Conservation (phyloP, 176 grass and related monocot species). For the Thalia dealbata region DNA sequence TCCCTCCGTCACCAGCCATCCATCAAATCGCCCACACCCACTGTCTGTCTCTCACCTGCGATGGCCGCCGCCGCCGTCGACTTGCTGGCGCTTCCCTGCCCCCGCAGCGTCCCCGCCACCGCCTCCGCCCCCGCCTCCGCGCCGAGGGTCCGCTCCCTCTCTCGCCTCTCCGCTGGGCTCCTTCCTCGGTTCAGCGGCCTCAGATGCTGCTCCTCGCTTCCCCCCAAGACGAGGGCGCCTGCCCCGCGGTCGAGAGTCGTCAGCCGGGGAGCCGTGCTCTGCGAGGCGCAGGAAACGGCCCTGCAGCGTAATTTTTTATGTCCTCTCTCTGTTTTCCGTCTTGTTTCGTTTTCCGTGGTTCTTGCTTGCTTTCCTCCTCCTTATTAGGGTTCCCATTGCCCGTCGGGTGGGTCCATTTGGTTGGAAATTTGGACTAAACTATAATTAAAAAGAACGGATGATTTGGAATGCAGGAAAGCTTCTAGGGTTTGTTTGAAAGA, state of each 20-base stretch:
- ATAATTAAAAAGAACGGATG: neutral
- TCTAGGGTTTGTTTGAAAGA: neutral
- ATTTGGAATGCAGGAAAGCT: neutral
- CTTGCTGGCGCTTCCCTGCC: neutral
- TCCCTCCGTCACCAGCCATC: neutral
- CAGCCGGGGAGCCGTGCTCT: neutral
- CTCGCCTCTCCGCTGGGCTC: too few species aligned
- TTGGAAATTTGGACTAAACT: neutral
- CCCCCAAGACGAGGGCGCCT: neutral
- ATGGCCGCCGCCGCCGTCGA: constrained; percentile 1
- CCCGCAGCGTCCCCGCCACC: neutral
- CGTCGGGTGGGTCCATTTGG: neutral
- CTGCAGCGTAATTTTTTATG: neutral
- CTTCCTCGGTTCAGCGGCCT: constrained; percentile 5
- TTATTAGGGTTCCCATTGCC: neutral
- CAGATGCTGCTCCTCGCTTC: neutral
- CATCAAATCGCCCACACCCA: neutral
- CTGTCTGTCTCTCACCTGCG: neutral
- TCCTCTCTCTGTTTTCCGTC: neutral
- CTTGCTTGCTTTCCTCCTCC: neutral
- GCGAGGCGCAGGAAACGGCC: constrained; percentile 7
- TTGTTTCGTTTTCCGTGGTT: neutral
- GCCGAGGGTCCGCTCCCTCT: neutral
- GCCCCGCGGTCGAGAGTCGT: neutral
- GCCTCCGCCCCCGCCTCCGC: neutral